phyloP scores from a whole-genome alignment of 1,284 basidiomycete species.

The Trichosporon ovoides region DNA sequence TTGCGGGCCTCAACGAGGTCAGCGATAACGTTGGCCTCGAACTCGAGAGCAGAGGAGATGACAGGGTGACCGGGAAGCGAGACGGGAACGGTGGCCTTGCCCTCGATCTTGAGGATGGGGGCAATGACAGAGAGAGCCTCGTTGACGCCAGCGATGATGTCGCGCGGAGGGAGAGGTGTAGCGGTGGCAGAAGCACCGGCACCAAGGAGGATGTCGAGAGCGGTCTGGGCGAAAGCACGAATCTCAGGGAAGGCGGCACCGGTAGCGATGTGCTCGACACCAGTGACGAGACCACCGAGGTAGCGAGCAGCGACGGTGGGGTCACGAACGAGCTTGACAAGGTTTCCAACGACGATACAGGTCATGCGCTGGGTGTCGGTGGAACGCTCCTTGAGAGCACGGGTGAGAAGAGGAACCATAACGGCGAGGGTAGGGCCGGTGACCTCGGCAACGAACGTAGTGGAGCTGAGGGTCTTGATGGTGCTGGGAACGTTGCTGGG shows the following conservation, averaged over 20 bases:
- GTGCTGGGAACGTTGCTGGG: conserved; percentile 77
- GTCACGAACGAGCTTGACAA: conserved; percentile 95
- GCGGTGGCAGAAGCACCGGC: conserved; percentile 72
- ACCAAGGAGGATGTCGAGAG: conserved; percentile 67
- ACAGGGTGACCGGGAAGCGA: conserved; percentile 45
- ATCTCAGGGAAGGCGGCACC: conserved; percentile 96
- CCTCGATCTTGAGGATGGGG: conserved; percentile 59
- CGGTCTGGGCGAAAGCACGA: conserved; percentile 79
- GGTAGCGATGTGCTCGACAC: conserved; percentile 84
- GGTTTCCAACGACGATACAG: conserved; percentile 91
- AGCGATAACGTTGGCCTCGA: conserved; percentile 66
- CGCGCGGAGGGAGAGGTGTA: conserved; percentile 62
- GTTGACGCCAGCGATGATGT: conserved; percentile 60
- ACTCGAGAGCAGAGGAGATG: conserved; percentile 55
- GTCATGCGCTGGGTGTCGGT: conserved; percentile 82
- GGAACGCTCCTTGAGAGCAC: conserved; percentile 91
- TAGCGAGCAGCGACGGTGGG: conserved; percentile 85
- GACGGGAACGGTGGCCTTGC: conserved; percentile 49
- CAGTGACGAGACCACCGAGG: conserved; percentile 80
- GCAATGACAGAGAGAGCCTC: conserved; percentile 58
- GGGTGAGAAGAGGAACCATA: conserved; percentile 83
- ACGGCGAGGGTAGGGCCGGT: conserved; percentile 93
- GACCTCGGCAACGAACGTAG: conserved; percentile 96
- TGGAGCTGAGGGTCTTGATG: conserved; percentile 86
- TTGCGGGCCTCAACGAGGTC: conserved; percentile 67